These are phyloP conservation scores for Ambrosia artemisiifolia DNA, from an alignment of 129 eudicot species.

Conservation along the genomic window DNA sequence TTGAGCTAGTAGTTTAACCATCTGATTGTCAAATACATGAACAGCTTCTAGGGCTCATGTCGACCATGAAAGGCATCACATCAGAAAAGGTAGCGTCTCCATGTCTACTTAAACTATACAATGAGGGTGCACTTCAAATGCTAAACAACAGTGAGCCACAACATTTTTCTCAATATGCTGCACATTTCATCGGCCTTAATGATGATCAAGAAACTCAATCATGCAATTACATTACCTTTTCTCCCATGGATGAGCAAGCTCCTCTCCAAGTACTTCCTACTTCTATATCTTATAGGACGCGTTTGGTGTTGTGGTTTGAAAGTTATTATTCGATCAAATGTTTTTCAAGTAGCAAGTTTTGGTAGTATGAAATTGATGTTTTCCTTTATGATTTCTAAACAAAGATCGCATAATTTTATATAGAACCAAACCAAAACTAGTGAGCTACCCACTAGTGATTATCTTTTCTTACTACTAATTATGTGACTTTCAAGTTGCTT, in stretches of 20 bases:
- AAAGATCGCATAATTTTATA: too few relatives aligned
- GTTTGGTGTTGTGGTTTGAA: not conserved
- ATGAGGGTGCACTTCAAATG: conserved; percentile 59
- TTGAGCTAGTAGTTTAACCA: conserved; percentile 4
- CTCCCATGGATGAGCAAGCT: conserved; percentile 62
- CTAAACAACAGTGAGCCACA: conserved; percentile 65
- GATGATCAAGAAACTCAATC: conserved; percentile 56
- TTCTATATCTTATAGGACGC: not conserved
- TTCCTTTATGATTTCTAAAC: too few relatives aligned
- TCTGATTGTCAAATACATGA: conserved; percentile 8
- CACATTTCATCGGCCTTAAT: conserved; percentile 56
- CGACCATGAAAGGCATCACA: conserved; percentile 69
- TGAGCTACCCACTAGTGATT: too few relatives aligned
- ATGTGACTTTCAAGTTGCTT: too few relatives aligned
- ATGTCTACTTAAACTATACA: conserved; percentile 64
- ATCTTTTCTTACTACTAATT: too few relatives aligned
- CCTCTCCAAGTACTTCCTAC: conserved; percentile 70
- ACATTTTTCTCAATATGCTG: conserved; percentile 60
- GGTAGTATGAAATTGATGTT: not conserved
- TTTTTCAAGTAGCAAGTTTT: not conserved
- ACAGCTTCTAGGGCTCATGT: conserved; percentile 88
- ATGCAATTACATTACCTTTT: conserved; percentile 78
- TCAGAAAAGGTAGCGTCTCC: conserved; percentile 62
- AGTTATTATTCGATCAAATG: not conserved
- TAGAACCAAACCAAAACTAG: too few relatives aligned